A percentile compares a stretch with the other conserved stretches of the same genome.
phyloP scores from a whole-genome alignment of 2,329 filamentous ascomycete genomes.

The Fusarium palustre region DNA sequence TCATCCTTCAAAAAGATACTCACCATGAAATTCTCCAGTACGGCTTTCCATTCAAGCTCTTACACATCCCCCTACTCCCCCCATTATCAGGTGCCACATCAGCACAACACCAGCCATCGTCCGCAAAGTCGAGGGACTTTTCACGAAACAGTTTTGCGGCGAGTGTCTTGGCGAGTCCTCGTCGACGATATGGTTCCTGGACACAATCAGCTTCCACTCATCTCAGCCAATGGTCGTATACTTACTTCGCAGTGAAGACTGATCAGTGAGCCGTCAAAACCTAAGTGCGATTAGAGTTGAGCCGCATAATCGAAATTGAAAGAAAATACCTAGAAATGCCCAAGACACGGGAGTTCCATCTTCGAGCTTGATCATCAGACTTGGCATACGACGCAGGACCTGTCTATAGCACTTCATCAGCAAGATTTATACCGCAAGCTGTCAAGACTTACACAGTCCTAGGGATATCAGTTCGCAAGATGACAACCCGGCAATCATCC shows the following conservation, averaged over 20 bases:
- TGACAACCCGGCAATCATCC: constrained; percentile 68
- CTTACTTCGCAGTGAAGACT: constrained; percentile 69
- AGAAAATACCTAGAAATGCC: constrained; percentile 65
- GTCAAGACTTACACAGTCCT: constrained; percentile 58
- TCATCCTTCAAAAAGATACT: constrained; percentile 40
- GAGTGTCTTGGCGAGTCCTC: constrained; percentile 72
- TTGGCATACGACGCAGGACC: constrained; percentile 60
- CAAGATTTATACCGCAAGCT: fast-evolving
- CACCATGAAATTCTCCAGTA: constrained; percentile 71
- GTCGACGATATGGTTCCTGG: constrained; percentile 66
- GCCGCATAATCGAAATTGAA: neutral
- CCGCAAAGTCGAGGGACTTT: constrained; percentile 57
- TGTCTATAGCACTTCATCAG: constrained; percentile 47
- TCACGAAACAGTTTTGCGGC: constrained; percentile 68
- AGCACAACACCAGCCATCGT: constrained; percentile 68
- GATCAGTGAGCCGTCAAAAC: constrained; percentile 70
- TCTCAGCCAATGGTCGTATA: neutral
- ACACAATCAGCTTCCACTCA: neutral
- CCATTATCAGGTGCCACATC: constrained; percentile 72
- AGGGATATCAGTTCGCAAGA: constrained; percentile 66
- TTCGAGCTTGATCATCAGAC: constrained; percentile 58
- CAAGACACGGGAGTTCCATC: constrained; percentile 69
- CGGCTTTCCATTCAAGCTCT: constrained; percentile 67
- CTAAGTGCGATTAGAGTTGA: constrained; percentile 46
- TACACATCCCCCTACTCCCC: constrained; percentile 71